Base-by-base conservation (phyloP, 108 stramenopile species). In the Cafeteria roenbergensis region DNA sequence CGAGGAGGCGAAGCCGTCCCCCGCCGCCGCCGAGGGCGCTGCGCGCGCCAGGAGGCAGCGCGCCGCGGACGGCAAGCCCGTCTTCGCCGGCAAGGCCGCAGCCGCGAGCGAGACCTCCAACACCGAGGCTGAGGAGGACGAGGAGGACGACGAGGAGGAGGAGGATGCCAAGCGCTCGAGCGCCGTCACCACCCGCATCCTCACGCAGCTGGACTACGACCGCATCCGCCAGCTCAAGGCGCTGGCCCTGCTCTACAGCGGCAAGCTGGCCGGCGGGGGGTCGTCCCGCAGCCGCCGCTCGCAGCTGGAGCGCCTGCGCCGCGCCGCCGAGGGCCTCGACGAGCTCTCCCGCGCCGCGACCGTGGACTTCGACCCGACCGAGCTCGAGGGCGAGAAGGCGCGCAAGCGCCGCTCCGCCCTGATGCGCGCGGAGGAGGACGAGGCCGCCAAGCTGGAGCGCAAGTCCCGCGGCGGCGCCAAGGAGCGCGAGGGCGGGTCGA, bases 201-300 rank as follows among this genome's bases (percentile, higher is more conserved):
- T 91, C 54, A 78, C 87, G 14, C 75, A 76, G 52, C 73, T 78
- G 31, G 92, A 93, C 36, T 90, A 91, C 67, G 83, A 69, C 21
- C 86, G 81, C 70, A 91, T 93, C 83, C 74, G 84, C 36, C 88
- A 89, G 75, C 79, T 92, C 62, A 86, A 87, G 14, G 87, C 85
- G 55, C 54, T 26, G 17, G 27, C 25, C 8, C 28, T 4, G 28
- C 28, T 29, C 28, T 28, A 29, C 27, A 1, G 9, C 1, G 27
- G 17, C 27, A 71, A 86, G n/a, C 85, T 87, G 70, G 76, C 84
- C 57, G 75, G 80, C 27, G 77, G 76, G 34, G 78, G 73, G 25
- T 67, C 83, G 28, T 87, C 89, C 71, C 90, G 87, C 8, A 76
- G 88, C 34, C 77, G 85, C 20, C 52, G 65, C 55, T 17, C 53